Evolutionary conservation across 768 basidiomycete species (phyloP), one percentile per base, ranked within the genome.

Genomic region (Pleurotus eryngii): DNA sequence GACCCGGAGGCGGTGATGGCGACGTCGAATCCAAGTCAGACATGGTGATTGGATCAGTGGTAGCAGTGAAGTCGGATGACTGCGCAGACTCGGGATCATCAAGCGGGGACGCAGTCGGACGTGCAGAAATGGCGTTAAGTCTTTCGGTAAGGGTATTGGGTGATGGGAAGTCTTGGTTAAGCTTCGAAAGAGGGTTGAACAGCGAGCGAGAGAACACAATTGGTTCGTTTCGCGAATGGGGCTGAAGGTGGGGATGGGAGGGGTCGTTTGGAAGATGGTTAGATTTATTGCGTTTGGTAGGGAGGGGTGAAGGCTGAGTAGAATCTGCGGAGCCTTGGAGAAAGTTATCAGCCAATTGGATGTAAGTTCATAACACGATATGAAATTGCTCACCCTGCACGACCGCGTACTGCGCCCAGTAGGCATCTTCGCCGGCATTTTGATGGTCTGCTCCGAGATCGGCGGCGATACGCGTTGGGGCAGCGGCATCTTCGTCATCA

Each of bases 381-480:
- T 57, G 45, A n/a, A 27, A 6, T 15, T 20, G 63, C 72, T 63
- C 56, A 88, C 89, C 89, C 69, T 90, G 87, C 5, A 90, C 78
- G 17, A 76, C 74, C 27, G 85, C 74, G 67, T 90, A 90, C 60
- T 79, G 85, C 22, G 86, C 87, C 89, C 89, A 90, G 62, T 90
- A 90, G 5, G 85, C 86, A 58, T 89, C 89, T 63, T 81, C 79
- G 17, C 61, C 45, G 8, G 67, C 61, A 35, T 46, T 43, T 39
- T 70, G 51, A 30, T 54, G 11, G 37, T 69, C 72, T 58, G 58
- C 39, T 45, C 61, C 51, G 18, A 22, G 51, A 54, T 51, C 50
- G 60, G 61, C 57, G 50, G 38, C 56, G 57, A 50, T 30, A 40
- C 60, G 17, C 11, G 5, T 20, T 18, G 37, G 12, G 12, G 9